A percentile compares a stretch with the other conserved stretches of the same genome.
These are phyloP conservation scores for Tetrastigma voinierianum DNA, from an alignment of 164 flowering plant species.

Conservation along the genomic window DNA sequence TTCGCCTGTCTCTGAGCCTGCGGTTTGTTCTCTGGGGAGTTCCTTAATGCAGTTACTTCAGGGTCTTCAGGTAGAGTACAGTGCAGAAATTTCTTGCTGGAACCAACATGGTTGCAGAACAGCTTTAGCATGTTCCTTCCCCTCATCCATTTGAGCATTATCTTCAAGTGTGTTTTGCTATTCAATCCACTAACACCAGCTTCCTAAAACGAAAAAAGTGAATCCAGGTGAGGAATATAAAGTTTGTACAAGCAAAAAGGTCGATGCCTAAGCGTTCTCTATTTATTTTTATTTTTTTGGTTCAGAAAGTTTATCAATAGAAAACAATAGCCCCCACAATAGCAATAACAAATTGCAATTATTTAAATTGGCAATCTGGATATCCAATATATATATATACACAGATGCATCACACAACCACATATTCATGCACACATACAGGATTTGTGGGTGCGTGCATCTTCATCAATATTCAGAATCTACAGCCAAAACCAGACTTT, in stretches of 20 bases:
- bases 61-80: conserved; percentile 66
- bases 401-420: too few species aligned
- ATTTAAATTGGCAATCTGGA: too few species aligned
- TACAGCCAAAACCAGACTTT: too few species aligned
- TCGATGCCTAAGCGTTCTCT: not conserved
- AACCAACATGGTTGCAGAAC: conserved; percentile 63
- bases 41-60: conserved; percentile 15
- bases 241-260: not conserved
- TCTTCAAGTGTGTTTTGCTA: conserved; percentile 85
- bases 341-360: too few species aligned
- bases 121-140: conserved; percentile 80
- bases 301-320: too few species aligned
- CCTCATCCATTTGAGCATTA: conserved; percentile 86
- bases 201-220: conserved; percentile 31
- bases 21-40: conserved; percentile 13
- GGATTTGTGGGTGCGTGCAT: too few species aligned
- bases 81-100: conserved; percentile 64
- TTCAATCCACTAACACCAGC: conserved; percentile 60
- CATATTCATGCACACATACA: too few species aligned
- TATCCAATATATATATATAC: too few species aligned
- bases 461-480: too few species aligned
- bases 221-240: not conserved
- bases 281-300: not conserved
- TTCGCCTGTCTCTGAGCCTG: conserved; percentile 27
- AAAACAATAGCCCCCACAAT: too few species aligned